Base-by-base conservation (phyloP, 2,329 filamentous ascomycete genomes). In the Stemphylium vesicarium region DNA sequence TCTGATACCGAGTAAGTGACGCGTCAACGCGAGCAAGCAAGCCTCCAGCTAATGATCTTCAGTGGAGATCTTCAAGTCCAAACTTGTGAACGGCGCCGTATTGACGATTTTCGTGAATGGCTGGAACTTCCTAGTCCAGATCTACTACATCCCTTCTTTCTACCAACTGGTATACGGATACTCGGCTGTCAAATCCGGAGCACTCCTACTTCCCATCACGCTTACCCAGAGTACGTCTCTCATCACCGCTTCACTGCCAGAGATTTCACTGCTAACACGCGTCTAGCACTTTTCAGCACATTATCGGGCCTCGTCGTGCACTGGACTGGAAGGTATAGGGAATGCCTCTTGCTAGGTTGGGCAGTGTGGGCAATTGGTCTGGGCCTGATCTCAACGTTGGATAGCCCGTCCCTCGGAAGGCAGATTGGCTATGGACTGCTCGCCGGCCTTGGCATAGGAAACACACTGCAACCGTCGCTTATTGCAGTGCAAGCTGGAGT, bases 111-210 rank as follows among this genome's bases (percentile, higher is more conserved):
- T 88, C 60, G 72, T 89, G 20, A 80, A 87, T 20, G 85, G 87
- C 5, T 78, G 82, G 35, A 81, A 82, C 1, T 88, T 87, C 59
- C 85, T 87, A 55, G 77, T 81, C 2, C 81, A 82, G 50, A 70
- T 88, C 1, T 88, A 87, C 69, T 88, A 85, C 61, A 70, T 88
- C 4, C 85, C 86, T 0, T 74, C 87, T 0, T 88, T 86, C 68
- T 83, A 84, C 37, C 85, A 88, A 60, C 85, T 86, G 47, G 83
- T 81, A 2, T 78, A 80, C 32, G 74, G 77, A n/a, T 78, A 76
- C 66, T 75, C 74, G 4, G 75, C 80, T 0, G 73, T 82, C 12
- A 75, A 77, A 18, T 85, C 85, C 2, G 85, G 84, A 1, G 77
- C 60, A 78, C 84, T 11, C 70, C 72, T 16, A 70, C 73, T 9